Evolutionary conservation across 2,329 filamentous ascomycete species (phyloP), one percentile per base, ranked within the genome.

Genomic region (Plectosphaerella plurivora): DNA sequence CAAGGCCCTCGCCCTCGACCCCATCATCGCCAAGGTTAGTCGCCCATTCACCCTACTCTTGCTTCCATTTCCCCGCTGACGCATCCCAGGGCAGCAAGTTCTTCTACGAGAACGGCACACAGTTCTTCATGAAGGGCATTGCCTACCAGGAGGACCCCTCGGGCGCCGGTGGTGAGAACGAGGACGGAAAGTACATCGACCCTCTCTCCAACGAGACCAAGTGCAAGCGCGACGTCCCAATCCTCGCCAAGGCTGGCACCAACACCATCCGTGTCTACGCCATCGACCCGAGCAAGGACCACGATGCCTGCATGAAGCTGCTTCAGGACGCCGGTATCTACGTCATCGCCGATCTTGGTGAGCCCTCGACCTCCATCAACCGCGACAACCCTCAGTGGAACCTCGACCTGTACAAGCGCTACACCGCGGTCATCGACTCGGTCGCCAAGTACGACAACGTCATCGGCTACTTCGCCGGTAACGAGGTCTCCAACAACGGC

Each of bases 401-500:
- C 68, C 81, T 85, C 50, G 80, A 81, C 12, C 80, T 97, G 47
- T 96, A 86, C 75, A 68, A 78, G 36, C 89, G 91, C 58, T 99
- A 97, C 79, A 89, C 86, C 53, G 73, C 74, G 33, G 94, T 99
- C 55, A 76, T 99, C 55, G 92, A 97, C 67, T 79, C 82, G 57
- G 77, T 99, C 64, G 78, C 81, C 61, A 79, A 89, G 68, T 97
- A 96, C 80, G 81, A 83, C 72, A 99, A 99, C 75, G 86, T 90
- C 49, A 85, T 99, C 58, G 94, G 94, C 64, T 99, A 97, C 86
- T 97, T 99, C 70, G 93, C 92, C 61, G 94, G 94, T 68, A 99
- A 99, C 74, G 94, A 99, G 76, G 94, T 99, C 57, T 87, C 91
- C 63, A 96, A 97, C 79, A 82, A 86, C 64, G 78, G 79, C 61